These are phyloP conservation scores for Dioszegia crocea DNA, from an alignment of 768 basidiomycete species.

Conservation along the genomic window DNA sequence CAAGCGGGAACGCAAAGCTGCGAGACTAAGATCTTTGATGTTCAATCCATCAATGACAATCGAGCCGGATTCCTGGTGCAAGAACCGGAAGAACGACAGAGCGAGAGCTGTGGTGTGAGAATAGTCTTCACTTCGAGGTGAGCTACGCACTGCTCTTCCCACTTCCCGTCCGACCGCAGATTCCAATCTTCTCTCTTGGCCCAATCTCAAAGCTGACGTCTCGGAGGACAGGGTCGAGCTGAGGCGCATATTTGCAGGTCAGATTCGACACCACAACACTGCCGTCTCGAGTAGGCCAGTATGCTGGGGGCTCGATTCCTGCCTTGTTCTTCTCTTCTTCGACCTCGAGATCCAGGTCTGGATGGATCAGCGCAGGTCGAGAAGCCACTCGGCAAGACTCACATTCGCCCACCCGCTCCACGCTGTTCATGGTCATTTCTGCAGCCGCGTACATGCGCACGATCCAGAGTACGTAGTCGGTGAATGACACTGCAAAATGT, in stretches of 20 bases:
- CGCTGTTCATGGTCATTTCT: constrained; percentile 49
- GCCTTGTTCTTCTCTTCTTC: constrained; percentile 39
- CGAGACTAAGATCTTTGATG: constrained; percentile 48
- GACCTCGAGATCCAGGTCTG: constrained; percentile 46
- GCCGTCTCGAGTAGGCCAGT: constrained; percentile 50
- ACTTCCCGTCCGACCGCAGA: constrained; percentile 47
- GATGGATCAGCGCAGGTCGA: constrained; percentile 3
- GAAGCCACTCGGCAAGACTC: neutral
- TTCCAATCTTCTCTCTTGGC: constrained; percentile 51
- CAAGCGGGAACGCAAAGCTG: constrained; percentile 61
- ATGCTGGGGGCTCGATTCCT: constrained; percentile 51
- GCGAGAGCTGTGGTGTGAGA: constrained; percentile 45
- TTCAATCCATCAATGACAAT: constrained; percentile 52
- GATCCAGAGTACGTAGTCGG: constrained; percentile 52
- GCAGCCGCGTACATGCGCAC: constrained; percentile 49
- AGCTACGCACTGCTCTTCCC: constrained; percentile 30
- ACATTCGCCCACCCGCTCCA: constrained; percentile 54
- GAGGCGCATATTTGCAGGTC: constrained; percentile 47
- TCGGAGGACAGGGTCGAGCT: constrained; percentile 50
- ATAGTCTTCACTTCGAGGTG: neutral
- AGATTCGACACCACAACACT: constrained; percentile 49
- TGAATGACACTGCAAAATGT: constrained; percentile 38
- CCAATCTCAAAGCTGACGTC: constrained; percentile 50
- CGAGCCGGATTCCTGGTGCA: constrained; percentile 49
- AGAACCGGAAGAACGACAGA: constrained; percentile 52